Percentiles rank a stretch among this genome's conserved stretches.
Evolutionary conservation across 2,329 filamentous ascomycete genomes (phyloP).

Genomic region (Colletotrichum aenigma): DNA sequence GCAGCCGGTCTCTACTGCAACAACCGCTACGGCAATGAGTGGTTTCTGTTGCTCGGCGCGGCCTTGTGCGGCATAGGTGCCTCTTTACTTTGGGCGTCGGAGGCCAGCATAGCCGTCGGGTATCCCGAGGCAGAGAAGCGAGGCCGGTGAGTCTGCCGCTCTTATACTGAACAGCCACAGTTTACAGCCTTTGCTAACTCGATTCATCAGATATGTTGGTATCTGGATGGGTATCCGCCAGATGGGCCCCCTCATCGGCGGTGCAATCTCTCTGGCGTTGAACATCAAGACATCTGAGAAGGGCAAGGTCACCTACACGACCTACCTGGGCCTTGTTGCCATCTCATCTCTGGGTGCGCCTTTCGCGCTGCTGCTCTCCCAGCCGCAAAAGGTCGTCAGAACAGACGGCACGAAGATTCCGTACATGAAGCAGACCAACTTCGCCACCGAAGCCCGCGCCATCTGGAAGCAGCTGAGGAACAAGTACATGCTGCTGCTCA

Average conservation of each 20-base stretch:
- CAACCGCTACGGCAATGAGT: slow-evolving; percentile 44
- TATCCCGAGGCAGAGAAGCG: slow-evolving; percentile 71
- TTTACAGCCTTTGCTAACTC: not conserved
- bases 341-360: slow-evolving; percentile 50
- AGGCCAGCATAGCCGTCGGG: slow-evolving; percentile 49
- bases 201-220: not conserved
- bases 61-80: slow-evolving; percentile 43
- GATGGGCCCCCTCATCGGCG: slow-evolving; percentile 43
- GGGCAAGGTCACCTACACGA: slow-evolving; percentile 41
- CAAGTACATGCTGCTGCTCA: slow-evolving; percentile 12
- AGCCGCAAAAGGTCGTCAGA: slow-evolving; percentile 47
- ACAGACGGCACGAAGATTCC: slow-evolving; percentile 43
- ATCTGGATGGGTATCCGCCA: slow-evolving; percentile 16
- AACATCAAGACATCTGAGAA: slow-evolving; percentile 42
- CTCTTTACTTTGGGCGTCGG: slow-evolving; percentile 37
- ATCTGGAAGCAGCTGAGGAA: slow-evolving; percentile 15
- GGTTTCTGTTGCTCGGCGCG: slow-evolving; percentile 47
- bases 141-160: slow-evolving; percentile 33
- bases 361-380: slow-evolving; percentile 45
- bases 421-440: slow-evolving; percentile 10
- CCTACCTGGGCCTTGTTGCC: slow-evolving; percentile 49
- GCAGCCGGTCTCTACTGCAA: slow-evolving; percentile 47
- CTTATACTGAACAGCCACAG: not conserved
- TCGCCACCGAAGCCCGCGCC: not conserved
- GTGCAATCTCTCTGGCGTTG: slow-evolving; percentile 52